phyloP scores from a whole-genome alignment of 768 basidiomycete species.

The Leccinum longicurvipes region DNA sequence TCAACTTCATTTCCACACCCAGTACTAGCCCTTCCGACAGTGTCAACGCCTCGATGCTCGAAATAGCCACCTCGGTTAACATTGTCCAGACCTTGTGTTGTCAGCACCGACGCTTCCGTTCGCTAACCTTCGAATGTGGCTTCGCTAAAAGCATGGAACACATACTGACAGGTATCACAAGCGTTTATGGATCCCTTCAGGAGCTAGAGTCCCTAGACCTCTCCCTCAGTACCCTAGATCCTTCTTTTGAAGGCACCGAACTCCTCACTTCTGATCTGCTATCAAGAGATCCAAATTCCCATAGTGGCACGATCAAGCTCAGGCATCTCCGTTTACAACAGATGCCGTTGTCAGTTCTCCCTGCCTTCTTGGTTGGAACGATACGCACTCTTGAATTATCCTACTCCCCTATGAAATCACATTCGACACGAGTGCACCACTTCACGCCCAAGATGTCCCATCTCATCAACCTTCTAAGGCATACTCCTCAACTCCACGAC shows the following conservation, averaged over 20 bases:
- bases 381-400: conserved; percentile 42
- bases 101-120: conserved; percentile 30
- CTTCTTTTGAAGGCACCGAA: conserved; percentile 26
- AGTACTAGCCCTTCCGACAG: conserved; percentile 2
- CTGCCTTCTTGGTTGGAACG: conserved; percentile 36
- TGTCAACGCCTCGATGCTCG: conserved; percentile 15
- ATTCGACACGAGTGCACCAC: conserved; percentile 22
- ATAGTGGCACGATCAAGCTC: conserved; percentile 13
- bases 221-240: conserved; percentile 22
- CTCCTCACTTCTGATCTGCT: conserved; percentile 22
- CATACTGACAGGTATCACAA: conserved; percentile 22
- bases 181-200: conserved; percentile 14
- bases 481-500: conserved; percentile 40
- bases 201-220: conserved; percentile 31
- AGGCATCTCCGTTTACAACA: conserved; percentile 39
- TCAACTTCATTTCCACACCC: conserved; percentile 32
- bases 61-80: conserved; percentile 17
- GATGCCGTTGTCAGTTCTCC: conserved; percentile 39
- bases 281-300: conserved; percentile 5
- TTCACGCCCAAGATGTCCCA: conserved; percentile 39
- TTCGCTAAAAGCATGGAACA: conserved; percentile 28
- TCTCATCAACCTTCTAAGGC: conserved; percentile 35
- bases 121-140: conserved; percentile 34
- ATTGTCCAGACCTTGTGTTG: conserved; percentile 24
- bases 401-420: conserved; percentile 33